Percentiles rank a stretch among this genome's conserved stretches.
These are phyloP conservation scores for Rheum nobile DNA, from an alignment of 148 eudicot genomes.

Conservation along the genomic window DNA sequence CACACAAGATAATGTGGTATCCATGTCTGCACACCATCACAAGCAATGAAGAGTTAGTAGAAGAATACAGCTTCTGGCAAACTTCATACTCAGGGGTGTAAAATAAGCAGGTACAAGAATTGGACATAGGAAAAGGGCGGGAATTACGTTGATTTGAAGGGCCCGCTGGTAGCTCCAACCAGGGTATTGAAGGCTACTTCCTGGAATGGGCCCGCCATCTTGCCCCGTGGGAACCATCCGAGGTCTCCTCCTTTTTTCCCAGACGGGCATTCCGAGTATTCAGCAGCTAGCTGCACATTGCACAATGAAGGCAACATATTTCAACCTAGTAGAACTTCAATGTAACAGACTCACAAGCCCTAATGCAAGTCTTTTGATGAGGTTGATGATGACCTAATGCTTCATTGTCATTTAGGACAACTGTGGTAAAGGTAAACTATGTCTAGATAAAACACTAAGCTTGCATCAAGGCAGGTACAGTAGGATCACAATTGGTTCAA, in stretches of 20 bases:
- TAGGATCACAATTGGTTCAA: neutral
- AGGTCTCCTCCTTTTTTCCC: conserved; percentile 97
- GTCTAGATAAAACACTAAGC: too few species aligned
- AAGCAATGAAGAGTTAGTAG: neutral
- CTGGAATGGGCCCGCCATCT: conserved; percentile 99
- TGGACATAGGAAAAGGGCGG: neutral
- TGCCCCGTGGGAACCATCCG: conserved; percentile 98
- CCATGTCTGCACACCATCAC: conserved; percentile 56
- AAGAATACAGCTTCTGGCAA: neutral
- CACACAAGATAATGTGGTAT: conserved; percentile 69
- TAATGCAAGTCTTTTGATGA: neutral
- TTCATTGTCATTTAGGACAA: neutral
- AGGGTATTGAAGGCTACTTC: conserved; percentile 93
- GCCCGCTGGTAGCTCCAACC: conserved; percentile 84
- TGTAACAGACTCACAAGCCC: neutral
- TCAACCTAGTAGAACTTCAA: neutral
- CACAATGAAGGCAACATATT: neutral
- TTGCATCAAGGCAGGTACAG: neutral
- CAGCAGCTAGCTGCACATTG: conserved; percentile 80
- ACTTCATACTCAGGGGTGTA: neutral
- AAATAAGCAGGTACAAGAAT: neutral
- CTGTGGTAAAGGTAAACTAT: too few species aligned
- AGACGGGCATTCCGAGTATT: conserved; percentile 93
- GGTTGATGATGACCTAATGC: neutral
- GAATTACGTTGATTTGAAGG: conserved; percentile 86